phyloP scores from a whole-genome alignment of 805 yeast genomes.

The Candida golubevii region DNA sequence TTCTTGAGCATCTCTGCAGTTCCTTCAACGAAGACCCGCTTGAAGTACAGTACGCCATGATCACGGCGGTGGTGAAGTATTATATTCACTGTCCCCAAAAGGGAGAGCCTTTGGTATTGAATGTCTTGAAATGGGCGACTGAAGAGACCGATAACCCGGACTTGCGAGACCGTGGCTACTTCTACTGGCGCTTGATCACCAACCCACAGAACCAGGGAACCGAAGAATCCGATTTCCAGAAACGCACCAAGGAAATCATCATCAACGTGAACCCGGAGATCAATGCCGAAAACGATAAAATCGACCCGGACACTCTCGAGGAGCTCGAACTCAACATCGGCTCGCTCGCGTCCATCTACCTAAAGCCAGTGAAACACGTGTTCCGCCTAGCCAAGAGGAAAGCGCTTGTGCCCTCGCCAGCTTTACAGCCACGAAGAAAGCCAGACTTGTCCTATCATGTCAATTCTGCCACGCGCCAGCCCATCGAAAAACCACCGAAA shows the following conservation, averaged over 20 bases:
- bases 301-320: constrained; percentile 68
- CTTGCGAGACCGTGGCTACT: constrained; percentile 75
- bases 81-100: constrained; percentile 53
- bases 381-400: constrained; percentile 61
- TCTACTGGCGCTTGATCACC: constrained; percentile 80
- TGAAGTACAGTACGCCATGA: constrained; percentile 67
- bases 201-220: constrained; percentile 17
- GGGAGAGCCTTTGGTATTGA: constrained; percentile 55
- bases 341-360: constrained; percentile 73
- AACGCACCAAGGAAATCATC: constrained; percentile 45
- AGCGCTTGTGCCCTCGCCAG: constrained; percentile 45
- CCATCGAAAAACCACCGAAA: constrained; percentile 6
- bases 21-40: constrained; percentile 59
- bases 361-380: constrained; percentile 79
- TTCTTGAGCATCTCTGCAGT: constrained; percentile 39
- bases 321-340: constrained; percentile 83
- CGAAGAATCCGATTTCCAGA: constrained; percentile 40
- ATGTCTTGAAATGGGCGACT: constrained; percentile 61
- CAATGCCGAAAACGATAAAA: constrained; percentile 58
- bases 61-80: constrained; percentile 71
- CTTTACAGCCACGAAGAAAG: constrained; percentile 26
- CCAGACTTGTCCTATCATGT: constrained; percentile 6
- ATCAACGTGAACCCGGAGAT: constrained; percentile 60
- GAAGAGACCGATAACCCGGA: constrained; percentile 81
- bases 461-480: constrained; percentile 12